A percentile compares a stretch with the other conserved stretches of the same genome.
Evolutionary conservation across 306 rosid species (phyloP).

Genomic region (Lathyrus aphaca): DNA sequence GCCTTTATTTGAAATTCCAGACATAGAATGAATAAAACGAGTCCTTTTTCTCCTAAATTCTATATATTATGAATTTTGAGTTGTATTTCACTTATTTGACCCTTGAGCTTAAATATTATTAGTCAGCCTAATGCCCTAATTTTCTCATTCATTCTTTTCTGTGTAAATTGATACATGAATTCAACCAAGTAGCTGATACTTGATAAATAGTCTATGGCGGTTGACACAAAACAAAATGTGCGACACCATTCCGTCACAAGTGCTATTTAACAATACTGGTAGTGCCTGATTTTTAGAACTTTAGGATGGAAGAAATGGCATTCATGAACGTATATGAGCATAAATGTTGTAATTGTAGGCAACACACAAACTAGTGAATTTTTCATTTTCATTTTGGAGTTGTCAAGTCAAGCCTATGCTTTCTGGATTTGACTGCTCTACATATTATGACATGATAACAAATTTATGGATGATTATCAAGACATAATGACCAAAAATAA

Average conservation of each 20-base stretch:
- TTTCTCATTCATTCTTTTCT: neutral
- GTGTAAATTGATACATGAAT: constrained; percentile 16
- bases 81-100: constrained; percentile 13
- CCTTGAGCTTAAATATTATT: constrained; percentile 2
- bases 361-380: constrained; percentile 7
- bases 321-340: neutral
- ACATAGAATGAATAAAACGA: constrained; percentile 25
- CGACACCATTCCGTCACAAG: neutral
- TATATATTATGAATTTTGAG: constrained; percentile 22
- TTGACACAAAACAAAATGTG: neutral
- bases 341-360: neutral
- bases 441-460: constrained; percentile 12
- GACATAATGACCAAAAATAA: constrained; percentile 89
- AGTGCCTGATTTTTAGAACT: neutral
- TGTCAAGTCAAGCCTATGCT: constrained; percentile 3
- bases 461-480: constrained; percentile 92
- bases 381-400: constrained; percentile 1
- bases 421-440: constrained; percentile 29
- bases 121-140: constrained; percentile 11
- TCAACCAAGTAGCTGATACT: neutral
- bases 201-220: neutral
- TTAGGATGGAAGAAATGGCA: neutral
- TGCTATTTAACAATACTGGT: neutral
- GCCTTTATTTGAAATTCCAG: constrained; percentile 25
- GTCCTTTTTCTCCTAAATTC: constrained; percentile 17